Evolutionary conservation across 148 eudicot species (phyloP), one percentile per base, ranked within the genome.

Genomic region (Camellia sinensis): DNA sequence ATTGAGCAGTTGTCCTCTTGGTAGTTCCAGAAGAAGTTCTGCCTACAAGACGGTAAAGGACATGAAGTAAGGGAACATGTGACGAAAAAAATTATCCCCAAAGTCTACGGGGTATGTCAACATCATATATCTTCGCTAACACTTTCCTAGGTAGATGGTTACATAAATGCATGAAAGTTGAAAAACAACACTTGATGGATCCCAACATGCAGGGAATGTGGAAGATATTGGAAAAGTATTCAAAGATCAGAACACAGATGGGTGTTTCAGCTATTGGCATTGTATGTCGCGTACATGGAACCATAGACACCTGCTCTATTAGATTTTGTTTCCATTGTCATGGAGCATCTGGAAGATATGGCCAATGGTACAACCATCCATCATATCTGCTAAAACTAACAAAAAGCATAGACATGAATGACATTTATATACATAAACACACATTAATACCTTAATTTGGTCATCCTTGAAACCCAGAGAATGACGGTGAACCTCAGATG

Each of bases 1-100:
- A 69, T 88, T 90, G 59, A 95, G 96, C 67, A 95, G 94, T 83
- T 95, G 98, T 81, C 92, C 97, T 67, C 84, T 87, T 40, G 97
- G 97, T 59, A 95, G 86, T 80, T 95, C 98, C 84, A 95, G 82
- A 72, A 95, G 97, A 48, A 95, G 87, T 82, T 88, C 92, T 19
- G 98, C 96, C 98, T 93, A 92, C 59, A 65, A 74, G 78, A 83
- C 12, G 22, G 67, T 67, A 50, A 60, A 80, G 17, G 45, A 43
- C 21, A 40, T 59, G 44, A 67, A 12, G 53, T 40, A 74, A 74
- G 48, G 9, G 14, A 76, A 64, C 12, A 76, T 7, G 37, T 40
- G 61, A 77, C 44, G 0, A 21, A 63, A 5, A 8, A 1, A 45
- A 54, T 40, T 40, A 41, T 43, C 62, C 53, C 7, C 69, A 63